These are phyloP conservation scores for Davidsoniella virescens DNA, from an alignment of 2,329 filamentous ascomycete genomes.

Conservation along the genomic window DNA sequence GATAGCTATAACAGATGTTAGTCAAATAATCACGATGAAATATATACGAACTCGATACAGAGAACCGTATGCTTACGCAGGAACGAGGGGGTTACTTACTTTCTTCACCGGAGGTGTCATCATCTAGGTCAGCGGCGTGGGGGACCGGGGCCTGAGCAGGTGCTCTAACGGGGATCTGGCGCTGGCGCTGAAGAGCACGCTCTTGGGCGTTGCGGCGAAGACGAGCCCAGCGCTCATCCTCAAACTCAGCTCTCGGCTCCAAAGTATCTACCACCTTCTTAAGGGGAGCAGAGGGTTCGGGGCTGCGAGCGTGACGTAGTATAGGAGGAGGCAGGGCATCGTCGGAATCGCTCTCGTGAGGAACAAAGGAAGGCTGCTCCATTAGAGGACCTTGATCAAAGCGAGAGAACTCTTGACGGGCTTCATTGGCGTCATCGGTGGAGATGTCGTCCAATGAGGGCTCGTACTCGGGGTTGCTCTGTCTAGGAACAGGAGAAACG, in stretches of 20 bases:
- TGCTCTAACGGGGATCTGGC: slow-evolving; percentile 46
- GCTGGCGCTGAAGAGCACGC: slow-evolving; percentile 48
- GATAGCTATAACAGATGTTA: slow-evolving; percentile 47
- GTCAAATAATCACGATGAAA: slow-evolving; percentile 4
- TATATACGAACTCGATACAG: background rate
- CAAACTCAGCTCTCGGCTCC: slow-evolving; percentile 22
- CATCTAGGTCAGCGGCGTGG: slow-evolving; percentile 40
- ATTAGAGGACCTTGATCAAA: slow-evolving; percentile 82
- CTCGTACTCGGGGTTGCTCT: slow-evolving; percentile 25
- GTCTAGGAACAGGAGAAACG: slow-evolving; percentile 3
- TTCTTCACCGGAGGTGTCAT: slow-evolving; percentile 90
- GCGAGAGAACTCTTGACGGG: slow-evolving; percentile 41
- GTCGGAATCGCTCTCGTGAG: slow-evolving; percentile 36
- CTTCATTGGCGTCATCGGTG: slow-evolving; percentile 40
- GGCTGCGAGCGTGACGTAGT: slow-evolving; percentile 24
- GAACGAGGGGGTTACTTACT: slow-evolving; percentile 42
- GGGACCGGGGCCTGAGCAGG: slow-evolving; percentile 2
- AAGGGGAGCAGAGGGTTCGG: slow-evolving; percentile 18
- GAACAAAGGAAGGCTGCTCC: slow-evolving; percentile 74
- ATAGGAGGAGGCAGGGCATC: slow-evolving; percentile 37
- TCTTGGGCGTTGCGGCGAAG: slow-evolving; percentile 90
- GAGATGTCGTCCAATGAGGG: slow-evolving; percentile 38
- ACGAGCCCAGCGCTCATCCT: slow-evolving; percentile 79
- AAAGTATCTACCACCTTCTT: slow-evolving; percentile 16
- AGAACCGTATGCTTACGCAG: background rate